Conservation (phyloP, 2,329 filamentous ascomycete genomes). For the Calonectria leucothoes region DNA sequence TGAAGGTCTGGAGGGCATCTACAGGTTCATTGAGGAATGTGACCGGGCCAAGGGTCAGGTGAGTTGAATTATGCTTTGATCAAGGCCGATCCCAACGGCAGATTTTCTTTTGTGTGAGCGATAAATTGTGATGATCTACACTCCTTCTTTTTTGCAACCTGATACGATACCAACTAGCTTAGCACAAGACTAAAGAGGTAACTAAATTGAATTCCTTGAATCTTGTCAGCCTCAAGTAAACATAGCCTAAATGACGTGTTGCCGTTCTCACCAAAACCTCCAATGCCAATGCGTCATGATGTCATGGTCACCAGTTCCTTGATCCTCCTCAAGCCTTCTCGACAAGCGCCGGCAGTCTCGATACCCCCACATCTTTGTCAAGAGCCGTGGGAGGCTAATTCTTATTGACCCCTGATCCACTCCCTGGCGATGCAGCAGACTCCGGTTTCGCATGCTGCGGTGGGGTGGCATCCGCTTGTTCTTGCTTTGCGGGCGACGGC, state of each 20-base stretch:
- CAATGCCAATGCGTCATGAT: background rate
- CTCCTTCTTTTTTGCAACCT: conserved; percentile 38
- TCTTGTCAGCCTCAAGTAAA: conserved; percentile 10
- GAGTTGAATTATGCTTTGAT: conserved; percentile 33
- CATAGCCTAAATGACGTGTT: background rate
- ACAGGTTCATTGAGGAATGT: conserved; percentile 69
- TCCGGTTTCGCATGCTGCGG: conserved; percentile 27
- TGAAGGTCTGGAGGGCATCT: conserved; percentile 68
- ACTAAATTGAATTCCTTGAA: conserved; percentile 37
- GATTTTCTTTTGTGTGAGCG: conserved; percentile 18
- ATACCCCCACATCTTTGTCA: background rate
- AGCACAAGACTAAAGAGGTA: conserved; percentile 27
- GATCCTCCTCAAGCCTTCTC: background rate
- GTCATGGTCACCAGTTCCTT: background rate
- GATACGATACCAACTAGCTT: conserved; percentile 32
- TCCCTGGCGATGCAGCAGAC: conserved; percentile 6
- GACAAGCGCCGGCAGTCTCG: background rate
- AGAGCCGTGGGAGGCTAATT: conserved; percentile 9
- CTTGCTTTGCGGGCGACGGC: background rate
- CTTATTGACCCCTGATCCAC: conserved; percentile 26
- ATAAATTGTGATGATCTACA: conserved; percentile 38
- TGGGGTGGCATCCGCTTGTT: conserved; percentile 4
- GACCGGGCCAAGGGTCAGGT: conserved; percentile 56
- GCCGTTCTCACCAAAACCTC: background rate
- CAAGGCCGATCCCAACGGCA: conserved; percentile 30